Evolutionary conservation across 345 rosid genomes (phyloP).

Genomic region (Nephelium lappaceum): DNA sequence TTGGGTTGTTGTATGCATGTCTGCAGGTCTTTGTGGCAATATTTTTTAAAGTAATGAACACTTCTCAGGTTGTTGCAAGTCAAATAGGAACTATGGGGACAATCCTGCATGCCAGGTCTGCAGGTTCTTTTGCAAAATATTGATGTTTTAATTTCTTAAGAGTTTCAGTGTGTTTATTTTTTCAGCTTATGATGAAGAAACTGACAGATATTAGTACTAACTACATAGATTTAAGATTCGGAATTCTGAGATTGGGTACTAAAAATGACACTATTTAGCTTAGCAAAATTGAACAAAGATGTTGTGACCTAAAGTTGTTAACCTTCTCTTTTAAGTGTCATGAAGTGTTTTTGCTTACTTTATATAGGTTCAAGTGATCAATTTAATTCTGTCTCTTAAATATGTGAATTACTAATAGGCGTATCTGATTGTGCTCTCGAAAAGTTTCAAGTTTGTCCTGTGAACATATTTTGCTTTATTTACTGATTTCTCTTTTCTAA

Average conservation of each 20-base stretch:
- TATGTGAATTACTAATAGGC: background rate
- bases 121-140: background rate
- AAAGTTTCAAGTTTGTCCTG: background rate
- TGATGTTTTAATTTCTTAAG: background rate
- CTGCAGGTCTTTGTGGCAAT: background rate
- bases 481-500: background rate
- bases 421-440: background rate
- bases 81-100: constrained; percentile 95
- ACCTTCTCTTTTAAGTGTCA: background rate
- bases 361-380: background rate
- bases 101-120: constrained; percentile 77
- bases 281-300: background rate
- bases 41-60: constrained; percentile 22
- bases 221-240: background rate
- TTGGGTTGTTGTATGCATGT: background rate
- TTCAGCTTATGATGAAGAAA: background rate
- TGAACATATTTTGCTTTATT: background rate
- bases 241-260: background rate
- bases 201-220: background rate
- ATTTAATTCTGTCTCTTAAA: background rate
- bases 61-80: constrained; percentile 75
- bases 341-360: background rate
- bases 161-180: background rate
- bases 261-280: background rate
- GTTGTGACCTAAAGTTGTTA: background rate